phyloP scores from a whole-genome alignment of 768 basidiomycete genomes.

The Cubamyces lactineus region DNA sequence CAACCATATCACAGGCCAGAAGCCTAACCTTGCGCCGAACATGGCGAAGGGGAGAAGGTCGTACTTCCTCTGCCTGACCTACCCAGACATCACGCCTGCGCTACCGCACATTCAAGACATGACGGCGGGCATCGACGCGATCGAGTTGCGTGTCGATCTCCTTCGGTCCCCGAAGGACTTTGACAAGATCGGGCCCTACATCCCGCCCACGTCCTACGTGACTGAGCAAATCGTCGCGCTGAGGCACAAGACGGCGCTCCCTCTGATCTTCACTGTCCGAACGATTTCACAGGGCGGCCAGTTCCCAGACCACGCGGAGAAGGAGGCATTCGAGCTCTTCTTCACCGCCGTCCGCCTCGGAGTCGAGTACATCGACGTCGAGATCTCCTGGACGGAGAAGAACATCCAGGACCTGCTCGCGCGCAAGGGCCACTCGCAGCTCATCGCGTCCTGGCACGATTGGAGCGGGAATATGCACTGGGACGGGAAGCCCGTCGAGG shows the following conservation, averaged over 20 bases:
- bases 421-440: conserved; percentile 71
- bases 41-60: conserved; percentile 62
- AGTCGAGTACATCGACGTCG: conserved; percentile 93
- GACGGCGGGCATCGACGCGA: conserved; percentile 82
- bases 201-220: conserved; percentile 75
- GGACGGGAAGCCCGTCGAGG: conserved; percentile 65
- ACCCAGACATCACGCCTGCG: conserved; percentile 80
- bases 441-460: conserved; percentile 96
- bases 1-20: conserved; percentile 76
- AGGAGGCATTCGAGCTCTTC: conserved; percentile 76
- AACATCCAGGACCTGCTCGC: conserved; percentile 59
- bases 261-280: conserved; percentile 91
- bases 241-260: conserved; percentile 75
- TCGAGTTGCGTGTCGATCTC: conserved; percentile 94
- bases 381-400: conserved; percentile 73
- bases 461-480: conserved; percentile 87
- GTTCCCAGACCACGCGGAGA: conserved; percentile 78
- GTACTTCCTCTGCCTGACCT: conserved; percentile 92
- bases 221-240: conserved; percentile 79
- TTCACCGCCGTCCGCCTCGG: conserved; percentile 79
- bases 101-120: conserved; percentile 72
- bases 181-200: conserved; percentile 51
- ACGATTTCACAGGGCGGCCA: conserved; percentile 89
- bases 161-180: conserved; percentile 57
- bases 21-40: conserved; percentile 65